Conservation (phyloP, 495 filamentous ascomycete genomes). For the Amniculicola lignicola region DNA sequence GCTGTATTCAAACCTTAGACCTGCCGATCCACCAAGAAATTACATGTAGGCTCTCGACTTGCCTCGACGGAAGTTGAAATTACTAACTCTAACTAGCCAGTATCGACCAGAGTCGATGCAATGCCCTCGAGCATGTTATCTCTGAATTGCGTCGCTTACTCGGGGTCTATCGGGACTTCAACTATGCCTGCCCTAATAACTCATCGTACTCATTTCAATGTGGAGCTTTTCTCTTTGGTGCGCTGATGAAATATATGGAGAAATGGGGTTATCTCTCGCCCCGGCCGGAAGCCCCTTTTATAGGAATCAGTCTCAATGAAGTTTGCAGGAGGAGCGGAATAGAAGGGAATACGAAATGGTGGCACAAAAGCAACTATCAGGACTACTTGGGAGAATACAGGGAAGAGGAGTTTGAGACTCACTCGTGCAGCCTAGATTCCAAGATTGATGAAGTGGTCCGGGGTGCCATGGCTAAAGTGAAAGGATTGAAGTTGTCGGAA, state of each 20-base stretch:
- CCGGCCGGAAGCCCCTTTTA: background rate
- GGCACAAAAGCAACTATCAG: no score
- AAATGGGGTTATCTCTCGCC: background rate
- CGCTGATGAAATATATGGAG: constrained; percentile 11
- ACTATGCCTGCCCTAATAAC: constrained; percentile 5
- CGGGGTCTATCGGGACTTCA: background rate
- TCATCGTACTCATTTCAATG: constrained; percentile 6
- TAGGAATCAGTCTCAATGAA: background rate
- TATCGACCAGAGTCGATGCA: constrained; percentile 4
- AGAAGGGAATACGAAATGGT: background rate
- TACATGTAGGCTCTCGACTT: background rate
- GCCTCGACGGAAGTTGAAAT: background rate
- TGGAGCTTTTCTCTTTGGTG: constrained; percentile 15
- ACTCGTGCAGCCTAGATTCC: background rate
- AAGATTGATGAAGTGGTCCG: background rate
- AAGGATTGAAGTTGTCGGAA: background rate
- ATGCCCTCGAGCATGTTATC: constrained; percentile 4
- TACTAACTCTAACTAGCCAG: constrained; percentile 4
- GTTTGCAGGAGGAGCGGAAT: background rate
- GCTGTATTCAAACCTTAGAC: constrained; percentile 36
- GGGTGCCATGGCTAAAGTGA: background rate
- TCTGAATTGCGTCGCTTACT: constrained; percentile 7
- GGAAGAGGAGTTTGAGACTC: no score
- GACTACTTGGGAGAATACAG: no score
- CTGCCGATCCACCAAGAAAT: constrained; percentile 11